Evolutionary conservation across 805 yeast genomes (phyloP).

Genomic region (Hanseniaspora mollemarum): DNA sequence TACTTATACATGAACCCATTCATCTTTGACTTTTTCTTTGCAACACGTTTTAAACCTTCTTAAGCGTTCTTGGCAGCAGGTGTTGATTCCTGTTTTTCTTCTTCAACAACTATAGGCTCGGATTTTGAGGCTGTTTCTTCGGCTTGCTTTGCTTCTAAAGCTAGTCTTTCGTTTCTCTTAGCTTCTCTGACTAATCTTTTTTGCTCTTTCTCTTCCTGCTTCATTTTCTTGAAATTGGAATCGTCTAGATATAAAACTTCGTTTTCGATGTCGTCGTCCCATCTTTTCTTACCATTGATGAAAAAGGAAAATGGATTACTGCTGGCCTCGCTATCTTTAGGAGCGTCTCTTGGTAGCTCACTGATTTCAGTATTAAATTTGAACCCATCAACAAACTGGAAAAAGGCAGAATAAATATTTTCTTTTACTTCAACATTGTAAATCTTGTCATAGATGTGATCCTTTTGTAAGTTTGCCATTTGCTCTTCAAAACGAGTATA

Average conservation of each 20-base stretch:
- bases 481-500: conserved; percentile 54
- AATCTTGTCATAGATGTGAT: conserved; percentile 81
- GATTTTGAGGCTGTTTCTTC: neutral
- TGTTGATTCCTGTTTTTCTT: neutral
- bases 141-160: conserved; percentile 3
- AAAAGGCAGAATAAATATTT: conserved; percentile 81
- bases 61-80: no score
- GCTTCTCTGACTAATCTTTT: conserved; percentile 15
- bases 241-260: conserved; percentile 24
- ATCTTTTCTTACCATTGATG: conserved; percentile 17
- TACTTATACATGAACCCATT: no score
- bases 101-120: neutral
- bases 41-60: no score
- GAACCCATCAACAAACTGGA: conserved; percentile 78
- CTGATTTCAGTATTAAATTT: conserved; percentile 23
- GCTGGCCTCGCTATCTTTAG: conserved; percentile 35
- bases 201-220: conserved; percentile 18
- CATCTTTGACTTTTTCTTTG: no score
- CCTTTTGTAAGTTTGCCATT: conserved; percentile 78
- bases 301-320: conserved; percentile 15
- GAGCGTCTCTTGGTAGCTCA: conserved; percentile 31
- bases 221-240: conserved; percentile 21
- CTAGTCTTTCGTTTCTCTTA: conserved; percentile 12
- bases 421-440: conserved; percentile 82
- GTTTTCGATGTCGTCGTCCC: conserved; percentile 27